Base-by-base conservation (phyloP, 495 filamentous ascomycete species). In the Podospora pseudopauciseta region DNA sequence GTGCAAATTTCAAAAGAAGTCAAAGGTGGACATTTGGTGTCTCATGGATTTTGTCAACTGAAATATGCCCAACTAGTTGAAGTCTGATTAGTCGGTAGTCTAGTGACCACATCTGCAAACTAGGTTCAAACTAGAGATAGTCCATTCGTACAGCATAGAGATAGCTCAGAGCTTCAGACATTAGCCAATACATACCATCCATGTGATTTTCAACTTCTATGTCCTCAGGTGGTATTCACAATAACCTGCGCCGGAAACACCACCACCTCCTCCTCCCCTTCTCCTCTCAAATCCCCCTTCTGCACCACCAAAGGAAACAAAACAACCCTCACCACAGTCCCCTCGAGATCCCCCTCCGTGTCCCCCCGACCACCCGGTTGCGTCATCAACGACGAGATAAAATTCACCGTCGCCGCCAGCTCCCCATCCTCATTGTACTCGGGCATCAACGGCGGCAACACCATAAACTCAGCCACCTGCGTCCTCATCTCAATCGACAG, bases 401-500 rank as follows among this genome's bases (percentile, higher is more conserved):
- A 99, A 18, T 72, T 13, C 18, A 79, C 89, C 59, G 93, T 91
- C 56, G 89, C 90, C 34, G 85, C 84, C 20, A 98, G 86, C 72
- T 97, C 94, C 72, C 95, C 95, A 69, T 92, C 90, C 69, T 88
- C 90, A 78, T 98, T 93, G 80, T 95, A 97, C 74, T 96, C 92
- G 13, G 96, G 94, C 70, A 93, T 91, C n/a, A 96, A 84, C 9
- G 95, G 94, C 4, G 94, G 94, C 4, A 97, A 88, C 94, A 99
- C 97, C 79, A 95, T 92, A 79, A 94, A 98, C 78, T 97, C 94
- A 19, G 95, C 92, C 18, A 93, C 85, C 76, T 99, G 95, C n/a
- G 89, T 94, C 71, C 95, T 92, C 96, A 99, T 97, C 82, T 97
- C 92, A 70, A 98, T 87, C 4, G 93, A 91, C 5, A 99, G 84